Evolutionary conservation across 345 rosid genomes (phyloP).

Genomic region (Lenwebbia sp.): DNA sequence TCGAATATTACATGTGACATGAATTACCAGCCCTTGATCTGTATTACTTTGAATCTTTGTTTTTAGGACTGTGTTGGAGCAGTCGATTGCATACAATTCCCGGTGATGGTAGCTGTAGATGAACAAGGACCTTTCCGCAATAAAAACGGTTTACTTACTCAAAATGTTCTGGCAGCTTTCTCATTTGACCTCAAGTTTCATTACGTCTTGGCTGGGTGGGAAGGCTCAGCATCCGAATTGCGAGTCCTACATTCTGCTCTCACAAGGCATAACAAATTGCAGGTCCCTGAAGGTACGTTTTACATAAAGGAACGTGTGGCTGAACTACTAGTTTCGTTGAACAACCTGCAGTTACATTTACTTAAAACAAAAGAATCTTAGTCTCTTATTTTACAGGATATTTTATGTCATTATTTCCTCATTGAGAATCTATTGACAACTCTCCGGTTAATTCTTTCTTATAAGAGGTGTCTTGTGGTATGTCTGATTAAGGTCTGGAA

Average conservation of each 20-base stretch:
- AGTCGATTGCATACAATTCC: conserved; percentile 72
- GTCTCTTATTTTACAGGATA: background rate
- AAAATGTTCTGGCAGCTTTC: conserved; percentile 68
- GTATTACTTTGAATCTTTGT: background rate
- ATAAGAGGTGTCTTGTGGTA: background rate
- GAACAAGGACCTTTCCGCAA: conserved; percentile 91
- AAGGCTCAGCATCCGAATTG: conserved; percentile 84
- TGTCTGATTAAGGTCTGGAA: background rate
- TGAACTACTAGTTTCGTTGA: background rate
- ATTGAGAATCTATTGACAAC: background rate
- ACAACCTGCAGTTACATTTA: background rate
- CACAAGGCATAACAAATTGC: conserved; percentile 54
- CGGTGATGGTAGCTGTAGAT: conserved; percentile 84
- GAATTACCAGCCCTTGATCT: background rate
- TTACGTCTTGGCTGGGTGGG: conserved; percentile 96
- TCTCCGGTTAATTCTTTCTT: background rate
- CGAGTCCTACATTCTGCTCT: conserved; percentile 69
- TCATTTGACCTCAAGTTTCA: conserved; percentile 77
- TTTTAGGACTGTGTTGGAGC: conserved; percentile 74
- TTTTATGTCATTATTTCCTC: background rate
- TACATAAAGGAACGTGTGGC: background rate
- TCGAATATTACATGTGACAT: background rate
- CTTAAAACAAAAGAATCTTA: background rate
- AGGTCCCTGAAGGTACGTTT: conserved; percentile 61
- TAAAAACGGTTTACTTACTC: conserved; percentile 64